Base-by-base conservation (phyloP, 495 filamentous ascomycete genomes). In the Penicillium atrosanguineum region DNA sequence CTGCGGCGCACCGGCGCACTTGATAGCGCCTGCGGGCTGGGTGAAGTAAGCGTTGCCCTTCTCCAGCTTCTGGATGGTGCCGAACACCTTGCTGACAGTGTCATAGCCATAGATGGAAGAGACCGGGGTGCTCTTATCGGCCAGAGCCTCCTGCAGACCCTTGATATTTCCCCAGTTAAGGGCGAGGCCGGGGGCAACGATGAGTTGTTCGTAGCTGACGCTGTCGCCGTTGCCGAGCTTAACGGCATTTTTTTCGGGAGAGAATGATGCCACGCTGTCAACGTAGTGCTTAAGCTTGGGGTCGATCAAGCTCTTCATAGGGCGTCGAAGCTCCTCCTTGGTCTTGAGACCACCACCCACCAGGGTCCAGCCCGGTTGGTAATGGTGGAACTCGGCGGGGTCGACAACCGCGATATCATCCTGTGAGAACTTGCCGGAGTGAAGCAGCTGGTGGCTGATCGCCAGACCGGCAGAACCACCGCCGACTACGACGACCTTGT, bases 351-450 rank as follows among this genome's bases (percentile, higher is more conserved):
- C 85, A 23, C 83, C 83, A 43, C 81, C 84, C 34, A 87, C 84
- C 3, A 88, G 74, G 11, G 85, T 87, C 85, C 85, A 88, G 49
- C 85, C 85, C 3, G 85, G 84, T 66, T 88, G 85, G 69, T 87
- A 88, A 72, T 87, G 78, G 68, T 88, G 85, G 69, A 75, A 83
- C 54, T 75, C 60, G 0, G 85, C 75, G 0, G 84, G 85, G 62
- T 88, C 85, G 43, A 88, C 65, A 37, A 88, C 64, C n/a, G 84
- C 85, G 52, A 88, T 83, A 52, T 88, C 85, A 40, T 85, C 76
- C 42, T 78, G 75, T 0, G 67, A 56, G 56, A 85, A 83, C 43
- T 77, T 75, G 38, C 79, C 74, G 4, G 73, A 73, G 23, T 73
- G 73, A 7, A 86, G 75, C 5, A 88, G 78, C 64, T 88, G 84